Evolutionary conservation across 73 alveolate species (phyloP).

Genomic region (Tetrahymena malaccensis): DNA sequence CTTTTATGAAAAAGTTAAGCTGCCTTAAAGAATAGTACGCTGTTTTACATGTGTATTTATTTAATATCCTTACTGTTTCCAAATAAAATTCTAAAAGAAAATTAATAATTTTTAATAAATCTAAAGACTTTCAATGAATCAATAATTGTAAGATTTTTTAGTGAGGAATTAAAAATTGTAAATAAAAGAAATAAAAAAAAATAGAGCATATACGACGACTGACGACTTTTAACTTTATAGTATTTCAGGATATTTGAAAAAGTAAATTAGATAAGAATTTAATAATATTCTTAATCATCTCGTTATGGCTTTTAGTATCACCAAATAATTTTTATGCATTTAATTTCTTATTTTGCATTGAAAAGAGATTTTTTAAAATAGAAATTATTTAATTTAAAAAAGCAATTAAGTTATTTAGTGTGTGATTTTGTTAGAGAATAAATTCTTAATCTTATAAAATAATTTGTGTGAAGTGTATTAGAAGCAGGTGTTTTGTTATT

Average conservation of each 20-base stretch:
- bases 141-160: not conserved
- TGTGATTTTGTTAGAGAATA: too few species aligned
- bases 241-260: not conserved
- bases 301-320: not conserved
- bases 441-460: too few species aligned
- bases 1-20: not conserved
- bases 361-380: too few species aligned
- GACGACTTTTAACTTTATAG: not conserved
- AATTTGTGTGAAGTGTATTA: too few species aligned
- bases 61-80: not conserved
- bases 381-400: not conserved
- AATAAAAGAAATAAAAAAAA: not conserved
- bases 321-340: not conserved
- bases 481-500: not conserved
- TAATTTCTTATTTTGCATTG: not conserved
- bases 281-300: not conserved
- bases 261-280: not conserved
- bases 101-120: too few species aligned
- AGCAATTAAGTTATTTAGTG: too few species aligned
- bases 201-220: not conserved
- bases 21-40: not conserved
- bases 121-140: not conserved
- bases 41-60: not conserved
- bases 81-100: not conserved
- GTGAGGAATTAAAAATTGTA: not conserved